These are phyloP conservation scores for Thymus quinquecostatus DNA, from an alignment of 257 asterid genomes.

Conservation along the genomic window DNA sequence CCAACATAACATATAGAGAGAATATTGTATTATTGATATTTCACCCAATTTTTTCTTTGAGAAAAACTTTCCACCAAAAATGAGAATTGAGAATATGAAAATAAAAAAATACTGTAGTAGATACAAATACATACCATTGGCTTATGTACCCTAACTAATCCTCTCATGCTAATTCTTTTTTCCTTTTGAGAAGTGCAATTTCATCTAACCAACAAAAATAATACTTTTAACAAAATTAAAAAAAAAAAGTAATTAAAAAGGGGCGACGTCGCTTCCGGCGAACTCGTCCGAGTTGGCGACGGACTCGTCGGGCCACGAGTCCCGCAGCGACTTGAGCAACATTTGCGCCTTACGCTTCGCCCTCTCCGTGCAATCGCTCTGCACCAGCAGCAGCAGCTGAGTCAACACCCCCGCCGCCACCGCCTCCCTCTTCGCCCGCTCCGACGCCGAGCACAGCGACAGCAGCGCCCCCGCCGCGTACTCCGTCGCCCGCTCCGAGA, in stretches of 20 bases:
- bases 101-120: slow-evolving; percentile 10
- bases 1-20: too few species aligned
- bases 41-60: not conserved
- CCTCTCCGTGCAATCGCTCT: slow-evolving; percentile 97
- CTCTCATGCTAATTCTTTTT: slow-evolving; percentile 24
- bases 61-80: not conserved
- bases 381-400: slow-evolving; percentile 79
- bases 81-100: not conserved
- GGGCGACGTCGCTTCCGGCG: slow-evolving; percentile 80
- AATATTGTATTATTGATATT: too few species aligned
- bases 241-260: slow-evolving; percentile 37
- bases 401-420: slow-evolving; percentile 83
- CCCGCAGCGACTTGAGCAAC: slow-evolving; percentile 78
- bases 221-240: not conserved
- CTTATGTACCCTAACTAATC: slow-evolving; percentile 41
- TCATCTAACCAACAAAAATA: slow-evolving; percentile 23
- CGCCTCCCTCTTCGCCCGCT: slow-evolving; percentile 61
- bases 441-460: slow-evolving; percentile 80
- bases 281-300: slow-evolving; percentile 65
- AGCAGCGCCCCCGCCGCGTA: slow-evolving; percentile 93
- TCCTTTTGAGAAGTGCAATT: slow-evolving; percentile 1
- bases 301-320: slow-evolving; percentile 82
- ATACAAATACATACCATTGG: slow-evolving; percentile 45
- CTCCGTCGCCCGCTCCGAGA: slow-evolving; percentile 94
- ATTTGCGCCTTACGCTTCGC: slow-evolving; percentile 95